A percentile compares a stretch with the other conserved stretches of the same genome.
These are phyloP conservation scores for Moesziomyces globuligerus DNA, from an alignment of 1,284 basidiomycete genomes.

Conservation along the genomic window DNA sequence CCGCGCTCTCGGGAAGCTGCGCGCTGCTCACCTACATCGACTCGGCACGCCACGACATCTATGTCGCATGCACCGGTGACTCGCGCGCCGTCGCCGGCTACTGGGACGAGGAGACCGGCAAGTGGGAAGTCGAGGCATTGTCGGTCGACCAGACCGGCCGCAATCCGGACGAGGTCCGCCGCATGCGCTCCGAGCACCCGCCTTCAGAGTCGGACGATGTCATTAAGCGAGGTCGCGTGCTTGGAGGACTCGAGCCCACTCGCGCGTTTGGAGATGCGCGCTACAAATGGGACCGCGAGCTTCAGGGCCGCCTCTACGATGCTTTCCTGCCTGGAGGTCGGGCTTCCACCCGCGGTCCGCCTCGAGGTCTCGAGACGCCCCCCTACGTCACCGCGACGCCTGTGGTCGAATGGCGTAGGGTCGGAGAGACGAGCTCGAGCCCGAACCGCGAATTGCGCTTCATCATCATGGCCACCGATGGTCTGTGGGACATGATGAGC, in stretches of 20 bases:
- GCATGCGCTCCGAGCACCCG: slow-evolving; percentile 85
- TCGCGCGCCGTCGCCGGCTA: slow-evolving; percentile 94
- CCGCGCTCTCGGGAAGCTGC: slow-evolving; percentile 62
- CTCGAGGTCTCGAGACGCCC: slow-evolving; percentile 70
- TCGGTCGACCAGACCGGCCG: slow-evolving; percentile 95
- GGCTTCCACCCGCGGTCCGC: slow-evolving; percentile 49
- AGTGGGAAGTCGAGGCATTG: slow-evolving; percentile 89
- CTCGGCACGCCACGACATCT: slow-evolving; percentile 62
- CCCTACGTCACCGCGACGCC: slow-evolving; percentile 92
- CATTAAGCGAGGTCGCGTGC: slow-evolving; percentile 75
- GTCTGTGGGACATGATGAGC: slow-evolving; percentile 91
- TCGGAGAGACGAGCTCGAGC: slow-evolving; percentile 49
- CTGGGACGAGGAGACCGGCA: slow-evolving; percentile 71
- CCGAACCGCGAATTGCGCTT: slow-evolving; percentile 59
- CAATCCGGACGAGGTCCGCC: slow-evolving; percentile 79
- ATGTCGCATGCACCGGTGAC: slow-evolving; percentile 85
- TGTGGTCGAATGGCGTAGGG: slow-evolving; percentile 67
- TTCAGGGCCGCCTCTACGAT: slow-evolving; percentile 67
- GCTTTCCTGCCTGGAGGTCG: slow-evolving; percentile 65
- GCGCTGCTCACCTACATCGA: slow-evolving; percentile 66
- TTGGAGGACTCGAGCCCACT: slow-evolving; percentile 92
- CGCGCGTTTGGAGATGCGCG: slow-evolving; percentile 93
- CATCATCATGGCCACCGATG: slow-evolving; percentile 89
- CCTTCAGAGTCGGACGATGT: slow-evolving; percentile 81
- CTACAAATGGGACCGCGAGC: slow-evolving; percentile 78